Conservation (phyloP, 176 grass and related monocot species). For the Rhipidocladum racemiflorum region DNA sequence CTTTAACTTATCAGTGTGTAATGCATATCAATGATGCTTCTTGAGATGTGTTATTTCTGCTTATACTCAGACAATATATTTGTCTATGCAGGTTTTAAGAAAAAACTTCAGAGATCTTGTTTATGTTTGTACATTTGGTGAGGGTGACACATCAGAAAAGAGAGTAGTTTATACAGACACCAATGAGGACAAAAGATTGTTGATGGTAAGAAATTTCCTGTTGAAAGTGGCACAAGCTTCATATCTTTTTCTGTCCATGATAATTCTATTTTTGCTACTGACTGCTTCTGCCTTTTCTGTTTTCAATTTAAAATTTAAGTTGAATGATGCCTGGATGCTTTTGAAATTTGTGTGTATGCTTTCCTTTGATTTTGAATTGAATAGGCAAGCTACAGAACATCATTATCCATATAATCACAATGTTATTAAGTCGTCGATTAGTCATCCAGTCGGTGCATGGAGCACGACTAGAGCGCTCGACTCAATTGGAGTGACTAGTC, state of each 20-base stretch:
- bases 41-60: not conserved
- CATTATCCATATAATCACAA: conserved; percentile 6
- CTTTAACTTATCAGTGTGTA: not conserved
- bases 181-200: conserved; percentile 53
- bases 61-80: conserved; percentile 33
- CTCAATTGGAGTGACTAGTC: too few species aligned
- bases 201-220: conserved; percentile 56
- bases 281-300: conserved; percentile 9
- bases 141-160: conserved; percentile 49
- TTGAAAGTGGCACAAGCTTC: not conserved
- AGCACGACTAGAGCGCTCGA: too few species aligned
- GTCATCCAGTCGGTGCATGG: too few species aligned
- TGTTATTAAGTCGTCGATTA: too few species aligned
- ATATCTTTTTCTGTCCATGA: not conserved
- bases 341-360: not conserved
- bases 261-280: not conserved
- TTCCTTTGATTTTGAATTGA: conserved; percentile 8
- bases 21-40: not conserved
- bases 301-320: not conserved
- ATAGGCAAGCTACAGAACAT: not conserved
- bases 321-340: not conserved
- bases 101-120: conserved; percentile 75
- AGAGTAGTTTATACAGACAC: conserved; percentile 72
- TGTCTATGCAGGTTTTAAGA: conserved; percentile 60
- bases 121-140: conserved; percentile 56